Percentiles rank a stretch among this genome's conserved stretches.
Conservation (phyloP, 148 eudicot genomes). For the Drosera capensis region DNA sequence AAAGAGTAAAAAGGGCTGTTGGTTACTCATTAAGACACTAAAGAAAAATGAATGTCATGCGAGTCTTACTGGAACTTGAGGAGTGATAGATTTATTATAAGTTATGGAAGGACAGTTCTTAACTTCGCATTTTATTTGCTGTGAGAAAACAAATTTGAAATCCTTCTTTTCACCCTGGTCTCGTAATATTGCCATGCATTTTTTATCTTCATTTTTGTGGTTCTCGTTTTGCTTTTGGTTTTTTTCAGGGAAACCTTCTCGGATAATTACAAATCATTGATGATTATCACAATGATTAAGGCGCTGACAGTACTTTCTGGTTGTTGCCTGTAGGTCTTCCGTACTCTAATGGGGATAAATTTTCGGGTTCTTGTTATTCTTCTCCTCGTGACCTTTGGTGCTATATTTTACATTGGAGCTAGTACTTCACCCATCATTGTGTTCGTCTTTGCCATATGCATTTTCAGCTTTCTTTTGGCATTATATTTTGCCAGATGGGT, state of each 20-base stretch:
- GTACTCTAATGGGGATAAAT: slow-evolving; percentile 56
- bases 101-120: too few species aligned
- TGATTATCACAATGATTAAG: slow-evolving; percentile 3
- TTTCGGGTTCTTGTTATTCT: slow-evolving; percentile 53
- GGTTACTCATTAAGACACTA: too few species aligned
- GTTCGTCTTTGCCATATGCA: slow-evolving; percentile 68
- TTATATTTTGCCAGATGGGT: slow-evolving; percentile 77
- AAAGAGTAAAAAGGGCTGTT: too few species aligned
- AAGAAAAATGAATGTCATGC: too few species aligned
- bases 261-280: background rate
- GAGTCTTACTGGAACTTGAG: too few species aligned
- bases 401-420: slow-evolving; percentile 62
- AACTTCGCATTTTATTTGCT: too few species aligned
- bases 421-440: slow-evolving; percentile 69
- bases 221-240: background rate
- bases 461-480: slow-evolving; percentile 50
- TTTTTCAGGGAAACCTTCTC: background rate
- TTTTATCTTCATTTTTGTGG: too few species aligned
- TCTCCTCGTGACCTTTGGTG: slow-evolving; percentile 50
- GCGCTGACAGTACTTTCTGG: slow-evolving; percentile 10
- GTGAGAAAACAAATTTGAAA: too few species aligned
- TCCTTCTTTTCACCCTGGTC: too few species aligned
- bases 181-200: too few species aligned
- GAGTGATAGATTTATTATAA: too few species aligned
- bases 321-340: slow-evolving; percentile 51